Conservation (phyloP, 2,329 filamentous ascomycete genomes). For the Teratosphaeria epicoccoides region DNA sequence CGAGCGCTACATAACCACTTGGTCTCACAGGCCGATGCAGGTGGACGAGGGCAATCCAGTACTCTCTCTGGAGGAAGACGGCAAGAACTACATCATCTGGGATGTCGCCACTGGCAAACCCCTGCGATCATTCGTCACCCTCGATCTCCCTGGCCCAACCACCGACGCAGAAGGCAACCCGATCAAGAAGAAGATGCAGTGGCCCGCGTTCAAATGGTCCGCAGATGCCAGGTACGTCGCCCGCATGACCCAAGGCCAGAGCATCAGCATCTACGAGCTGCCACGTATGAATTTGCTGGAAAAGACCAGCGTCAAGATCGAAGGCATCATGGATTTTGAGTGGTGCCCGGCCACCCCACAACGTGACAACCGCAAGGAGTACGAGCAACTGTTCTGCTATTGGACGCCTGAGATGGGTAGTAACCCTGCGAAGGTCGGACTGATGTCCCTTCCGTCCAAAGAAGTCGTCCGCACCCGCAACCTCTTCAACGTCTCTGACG, state of each 20-base stretch:
- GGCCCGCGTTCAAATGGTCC: constrained; percentile 99
- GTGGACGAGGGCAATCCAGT: constrained; percentile 84
- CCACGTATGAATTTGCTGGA: constrained; percentile 82
- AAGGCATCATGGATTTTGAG: constrained; percentile 94
- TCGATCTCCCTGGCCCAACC: constrained; percentile 60
- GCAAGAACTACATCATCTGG: constrained; percentile 99
- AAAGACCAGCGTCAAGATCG: constrained; percentile 89
- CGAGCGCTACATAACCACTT: constrained; percentile 90
- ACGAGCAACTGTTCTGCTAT: constrained; percentile 95
- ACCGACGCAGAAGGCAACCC: constrained; percentile 52
- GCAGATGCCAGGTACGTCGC: constrained; percentile 95
- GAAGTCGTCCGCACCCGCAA: constrained; percentile 90
- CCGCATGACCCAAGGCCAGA: constrained; percentile 74
- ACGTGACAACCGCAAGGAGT: constrained; percentile 75
- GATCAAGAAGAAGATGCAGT: constrained; percentile 84
- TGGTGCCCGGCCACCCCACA: constrained; percentile 80
- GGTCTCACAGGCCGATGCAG: constrained; percentile 87
- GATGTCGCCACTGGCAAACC: constrained; percentile 83
- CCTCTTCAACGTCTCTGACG: constrained; percentile 94
- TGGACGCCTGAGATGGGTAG: constrained; percentile 98
- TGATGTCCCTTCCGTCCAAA: constrained; percentile 95
- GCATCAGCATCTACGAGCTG: constrained; percentile 83
- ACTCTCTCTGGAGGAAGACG: constrained; percentile 70
- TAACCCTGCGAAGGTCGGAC: constrained; percentile 90
- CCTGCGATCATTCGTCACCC: constrained; percentile 83